Conservation (phyloP, 1,284 basidiomycete genomes). For the Marasmius oreades region DNA sequence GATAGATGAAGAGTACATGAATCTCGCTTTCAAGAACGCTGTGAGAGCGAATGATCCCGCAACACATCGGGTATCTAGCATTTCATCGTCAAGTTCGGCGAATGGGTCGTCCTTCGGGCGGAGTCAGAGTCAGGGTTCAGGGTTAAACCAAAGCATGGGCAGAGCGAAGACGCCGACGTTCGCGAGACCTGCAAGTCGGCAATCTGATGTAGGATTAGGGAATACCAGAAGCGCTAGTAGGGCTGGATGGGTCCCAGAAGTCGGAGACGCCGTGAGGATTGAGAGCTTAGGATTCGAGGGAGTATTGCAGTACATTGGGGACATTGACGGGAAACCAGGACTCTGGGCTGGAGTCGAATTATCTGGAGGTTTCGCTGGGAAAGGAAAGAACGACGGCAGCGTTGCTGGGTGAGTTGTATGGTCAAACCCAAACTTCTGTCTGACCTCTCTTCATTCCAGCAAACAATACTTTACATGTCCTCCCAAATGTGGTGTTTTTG, state of each 20-base stretch:
- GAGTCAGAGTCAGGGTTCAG: background rate
- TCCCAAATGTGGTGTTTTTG: conserved; percentile 88
- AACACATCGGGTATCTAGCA: conserved; percentile 43
- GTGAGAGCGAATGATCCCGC: conserved; percentile 76
- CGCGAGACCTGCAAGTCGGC: conserved; percentile 54
- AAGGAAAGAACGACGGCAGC: conserved; percentile 94
- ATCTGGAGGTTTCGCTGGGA: conserved; percentile 80
- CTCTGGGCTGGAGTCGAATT: conserved; percentile 91
- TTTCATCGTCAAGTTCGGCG: conserved; percentile 38
- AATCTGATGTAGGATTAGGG: conserved; percentile 55
- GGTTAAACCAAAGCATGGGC: background rate
- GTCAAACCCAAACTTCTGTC: conserved; percentile 7
- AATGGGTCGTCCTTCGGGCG: conserved; percentile 9
- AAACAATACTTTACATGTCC: conserved; percentile 87
- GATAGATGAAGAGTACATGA: conserved; percentile 51
- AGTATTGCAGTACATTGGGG: conserved; percentile 72
- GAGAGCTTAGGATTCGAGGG: conserved; percentile 87
- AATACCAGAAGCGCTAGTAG: conserved; percentile 23
- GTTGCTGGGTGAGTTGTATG: conserved; percentile 68
- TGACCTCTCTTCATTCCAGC: conserved; percentile 32
- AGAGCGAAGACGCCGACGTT: conserved; percentile 49
- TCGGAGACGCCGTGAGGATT: conserved; percentile 81
- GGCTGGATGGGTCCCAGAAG: conserved; percentile 37
- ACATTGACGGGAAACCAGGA: conserved; percentile 83
- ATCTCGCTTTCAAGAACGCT: conserved; percentile 69